Base-by-base conservation (phyloP, 345 rosid genomes). In the Eutrema heterophyllum region DNA sequence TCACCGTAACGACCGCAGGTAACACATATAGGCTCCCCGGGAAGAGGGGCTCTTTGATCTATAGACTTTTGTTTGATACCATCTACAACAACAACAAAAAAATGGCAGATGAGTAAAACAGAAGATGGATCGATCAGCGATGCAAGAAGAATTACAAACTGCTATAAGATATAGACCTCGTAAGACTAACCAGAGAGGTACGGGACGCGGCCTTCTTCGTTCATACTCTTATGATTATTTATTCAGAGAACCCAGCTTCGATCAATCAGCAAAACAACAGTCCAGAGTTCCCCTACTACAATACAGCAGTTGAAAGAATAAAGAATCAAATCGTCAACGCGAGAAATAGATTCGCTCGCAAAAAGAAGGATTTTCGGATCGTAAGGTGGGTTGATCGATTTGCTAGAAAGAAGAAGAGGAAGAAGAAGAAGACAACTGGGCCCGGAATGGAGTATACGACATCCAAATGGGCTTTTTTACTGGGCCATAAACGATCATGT, bases 1-100 rank as follows among this genome's bases (percentile, higher is more conserved):
- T 94, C 97, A 9, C 98, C 98, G 74, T 91, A 91, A 64, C 88
- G 90, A 51, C 93, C 73, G 52, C 95, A 94, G 30, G 88, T 75
- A 54, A 83, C 89, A 79, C 97, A 91, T 73, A 55, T 79, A 45
- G 95, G 97, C 56, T 94, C 98, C 14, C 78, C 92, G 0, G 81
- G 74, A 64, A 89, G 72, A 80, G 93, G 87, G 13, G 71, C 80
- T 80, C 97, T 86, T 80, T 94, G 98, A 64, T 91, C 91, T 72
- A 43, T 79, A 54, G 85, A 84, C 18, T 77, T 83, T 79, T 76
- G 73, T 73, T 87, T 87, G 71, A 91, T 85, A 68, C 77, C 89
- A 79, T 84, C 77, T 63, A 32, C 40, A 55, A 4, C 43, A 39
- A 39, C 32, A 7, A 52, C 2, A 30, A 15, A 53, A 5, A 5